Evolutionary conservation across 192 early-diverging fungal species (phyloP).

Genomic region (Backusella psychrophila): DNA sequence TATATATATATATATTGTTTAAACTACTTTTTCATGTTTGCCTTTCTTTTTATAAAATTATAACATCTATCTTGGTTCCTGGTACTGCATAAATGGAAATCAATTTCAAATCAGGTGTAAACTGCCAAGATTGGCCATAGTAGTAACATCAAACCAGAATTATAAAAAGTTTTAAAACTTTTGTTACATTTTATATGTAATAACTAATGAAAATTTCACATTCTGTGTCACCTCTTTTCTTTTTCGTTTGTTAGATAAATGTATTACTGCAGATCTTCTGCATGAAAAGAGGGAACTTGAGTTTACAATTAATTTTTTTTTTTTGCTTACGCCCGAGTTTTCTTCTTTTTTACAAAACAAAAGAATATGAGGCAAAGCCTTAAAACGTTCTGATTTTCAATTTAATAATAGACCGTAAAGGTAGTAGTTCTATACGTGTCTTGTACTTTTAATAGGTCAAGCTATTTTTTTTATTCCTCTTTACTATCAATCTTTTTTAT

Average conservation of each 20-base stretch:
- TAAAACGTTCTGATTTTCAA: background rate
- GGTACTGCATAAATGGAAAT: background rate
- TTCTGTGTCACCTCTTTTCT: background rate
- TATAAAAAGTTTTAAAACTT: background rate
- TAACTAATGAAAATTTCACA: background rate
- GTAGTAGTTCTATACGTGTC: background rate
- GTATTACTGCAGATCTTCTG: background rate
- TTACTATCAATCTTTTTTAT: background rate
- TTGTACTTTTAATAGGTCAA: background rate
- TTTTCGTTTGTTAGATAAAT: background rate
- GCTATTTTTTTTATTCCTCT: background rate
- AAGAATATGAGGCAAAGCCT: background rate
- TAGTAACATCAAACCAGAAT: background rate
- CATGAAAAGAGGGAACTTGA: background rate
- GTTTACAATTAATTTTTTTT: background rate
- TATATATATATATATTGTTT: background rate
- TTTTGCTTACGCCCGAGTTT: background rate
- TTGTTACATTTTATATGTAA: background rate
- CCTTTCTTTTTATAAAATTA: background rate
- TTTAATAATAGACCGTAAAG: background rate
- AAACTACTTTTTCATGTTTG: background rate
- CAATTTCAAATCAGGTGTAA: conserved; percentile 10
- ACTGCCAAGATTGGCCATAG: conserved; percentile 3
- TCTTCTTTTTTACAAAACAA: background rate
- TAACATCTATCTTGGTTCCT: background rate